These are phyloP conservation scores for Rhynchospora breviuscula DNA, from an alignment of 176 grass and related monocot species.

Conservation along the genomic window DNA sequence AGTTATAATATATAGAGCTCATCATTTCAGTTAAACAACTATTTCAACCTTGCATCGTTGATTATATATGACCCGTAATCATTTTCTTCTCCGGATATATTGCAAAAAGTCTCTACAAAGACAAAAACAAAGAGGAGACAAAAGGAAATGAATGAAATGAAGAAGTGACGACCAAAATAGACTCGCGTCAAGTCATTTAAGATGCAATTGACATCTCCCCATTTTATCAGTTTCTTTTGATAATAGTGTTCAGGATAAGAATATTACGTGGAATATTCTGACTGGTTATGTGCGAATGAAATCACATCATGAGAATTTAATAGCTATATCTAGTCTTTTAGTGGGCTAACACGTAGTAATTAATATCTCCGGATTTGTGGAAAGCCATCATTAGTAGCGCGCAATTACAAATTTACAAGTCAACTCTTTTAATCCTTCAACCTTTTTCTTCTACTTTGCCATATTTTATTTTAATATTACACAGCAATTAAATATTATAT, in stretches of 20 bases:
- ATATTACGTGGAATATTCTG: background rate
- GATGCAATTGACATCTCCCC: background rate
- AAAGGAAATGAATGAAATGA: background rate
- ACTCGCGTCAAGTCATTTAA: background rate
- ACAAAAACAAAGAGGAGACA: background rate
- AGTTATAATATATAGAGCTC: background rate
- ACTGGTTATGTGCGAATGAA: background rate
- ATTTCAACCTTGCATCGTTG: background rate
- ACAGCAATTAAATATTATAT: too few relatives aligned
- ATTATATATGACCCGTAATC: background rate
- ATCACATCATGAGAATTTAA: slow-evolving; percentile 1
- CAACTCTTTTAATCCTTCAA: background rate
- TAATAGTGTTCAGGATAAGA: background rate
- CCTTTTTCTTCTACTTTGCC: background rate
- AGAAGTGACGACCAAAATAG: slow-evolving; percentile 4
- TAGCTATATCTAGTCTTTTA: slow-evolving; percentile 3
- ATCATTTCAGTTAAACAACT: background rate
- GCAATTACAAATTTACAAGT: slow-evolving; percentile 7
- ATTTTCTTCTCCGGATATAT: background rate
- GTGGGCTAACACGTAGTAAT: background rate
- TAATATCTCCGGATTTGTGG: background rate
- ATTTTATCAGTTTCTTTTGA: background rate
- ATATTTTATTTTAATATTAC: background rate
- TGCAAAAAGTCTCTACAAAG: background rate
- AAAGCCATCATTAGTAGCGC: background rate